phyloP scores from a whole-genome alignment of 441 rosid genomes.

The Erysimum pusillum region DNA sequence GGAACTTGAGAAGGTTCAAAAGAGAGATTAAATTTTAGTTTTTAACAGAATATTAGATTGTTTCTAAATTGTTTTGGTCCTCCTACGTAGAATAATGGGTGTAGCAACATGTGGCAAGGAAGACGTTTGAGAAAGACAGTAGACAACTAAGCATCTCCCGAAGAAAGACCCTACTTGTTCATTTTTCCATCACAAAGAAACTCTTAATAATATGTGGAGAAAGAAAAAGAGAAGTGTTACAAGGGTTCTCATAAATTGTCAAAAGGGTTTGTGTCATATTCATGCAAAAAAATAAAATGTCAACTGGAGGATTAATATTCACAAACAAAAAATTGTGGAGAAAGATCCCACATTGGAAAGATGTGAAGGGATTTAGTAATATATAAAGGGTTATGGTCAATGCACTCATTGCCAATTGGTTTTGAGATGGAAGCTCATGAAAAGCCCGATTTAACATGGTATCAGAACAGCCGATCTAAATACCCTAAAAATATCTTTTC shows the following conservation, averaged over 20 bases:
- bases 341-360: too few relatives aligned
- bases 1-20: slow-evolving; percentile 14
- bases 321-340: too few relatives aligned
- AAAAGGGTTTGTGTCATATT: neutral
- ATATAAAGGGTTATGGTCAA: too few relatives aligned
- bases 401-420: too few relatives aligned
- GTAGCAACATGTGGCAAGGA: slow-evolving; percentile 25
- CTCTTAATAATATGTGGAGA: neutral
- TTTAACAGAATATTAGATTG: neutral
- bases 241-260: neutral
- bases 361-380: too few relatives aligned
- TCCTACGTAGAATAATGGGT: neutral
- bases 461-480: too few relatives aligned
- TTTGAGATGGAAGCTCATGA: too few relatives aligned
- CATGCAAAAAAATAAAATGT: too few relatives aligned
- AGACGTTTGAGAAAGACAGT: neutral
- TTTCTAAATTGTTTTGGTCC: neutral
- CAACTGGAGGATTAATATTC: neutral
- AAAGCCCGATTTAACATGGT: too few relatives aligned
- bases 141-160: neutral
- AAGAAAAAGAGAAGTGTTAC: neutral
- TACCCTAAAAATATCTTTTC: too few relatives aligned
- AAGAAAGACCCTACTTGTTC: slow-evolving; percentile 23
- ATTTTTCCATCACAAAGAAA: slow-evolving; percentile 15
- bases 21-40: neutral